phyloP scores from a whole-genome alignment of 768 basidiomycete species.

The Mycena rosella region DNA sequence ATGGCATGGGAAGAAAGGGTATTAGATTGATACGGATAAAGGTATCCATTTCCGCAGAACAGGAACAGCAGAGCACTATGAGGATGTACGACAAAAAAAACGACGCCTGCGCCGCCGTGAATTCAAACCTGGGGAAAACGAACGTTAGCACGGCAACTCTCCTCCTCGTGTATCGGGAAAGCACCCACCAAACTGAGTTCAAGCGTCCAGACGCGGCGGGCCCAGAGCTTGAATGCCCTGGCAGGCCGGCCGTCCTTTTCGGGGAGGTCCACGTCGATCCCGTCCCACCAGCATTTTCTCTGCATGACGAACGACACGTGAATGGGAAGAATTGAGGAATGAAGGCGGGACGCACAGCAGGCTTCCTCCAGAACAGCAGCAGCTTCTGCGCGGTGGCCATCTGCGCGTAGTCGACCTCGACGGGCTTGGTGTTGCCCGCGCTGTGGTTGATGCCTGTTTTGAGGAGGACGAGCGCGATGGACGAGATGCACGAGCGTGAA shows the following conservation, averaged over 20 bases:
- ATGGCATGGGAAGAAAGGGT: slow-evolving; percentile 15
- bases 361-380: slow-evolving; percentile 98
- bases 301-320: slow-evolving; percentile 52
- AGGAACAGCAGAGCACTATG: slow-evolving; percentile 14
- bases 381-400: slow-evolving; percentile 99
- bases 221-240: slow-evolving; percentile 90
- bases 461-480: slow-evolving; percentile 95
- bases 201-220: slow-evolving; percentile 97
- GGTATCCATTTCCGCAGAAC: slow-evolving; percentile 28
- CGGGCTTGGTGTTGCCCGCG: slow-evolving; percentile 73
- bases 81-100: slow-evolving; percentile 1
- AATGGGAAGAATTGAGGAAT: slow-evolving; percentile 20
- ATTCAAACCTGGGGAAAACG: slow-evolving; percentile 10
- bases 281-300: slow-evolving; percentile 99
- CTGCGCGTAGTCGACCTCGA: slow-evolving; percentile 90
- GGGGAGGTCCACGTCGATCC: slow-evolving; percentile 88
- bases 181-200: slow-evolving; percentile 87
- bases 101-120: slow-evolving; percentile 9
- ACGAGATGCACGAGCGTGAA: slow-evolving; percentile 96
- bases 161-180: background rate
- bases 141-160: background rate
- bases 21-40: slow-evolving; percentile 23
- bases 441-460: slow-evolving; percentile 96
- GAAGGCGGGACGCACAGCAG: slow-evolving; percentile 79
- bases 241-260: slow-evolving; percentile 63